Conservation (phyloP, 495 filamentous ascomycete species). For the Hypoxylon lienhwacheense region DNA sequence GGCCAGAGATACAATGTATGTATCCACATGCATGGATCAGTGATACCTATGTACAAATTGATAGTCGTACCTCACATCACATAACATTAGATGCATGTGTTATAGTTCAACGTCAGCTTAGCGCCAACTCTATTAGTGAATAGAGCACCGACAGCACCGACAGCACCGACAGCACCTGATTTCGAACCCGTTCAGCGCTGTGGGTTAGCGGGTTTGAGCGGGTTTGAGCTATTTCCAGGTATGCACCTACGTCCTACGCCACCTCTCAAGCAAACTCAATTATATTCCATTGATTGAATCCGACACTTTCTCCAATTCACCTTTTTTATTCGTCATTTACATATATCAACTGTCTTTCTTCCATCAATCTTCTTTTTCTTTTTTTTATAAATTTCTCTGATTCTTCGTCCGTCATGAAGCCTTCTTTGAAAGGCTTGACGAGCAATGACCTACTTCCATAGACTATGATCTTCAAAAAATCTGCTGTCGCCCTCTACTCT, state of each 20-base stretch:
- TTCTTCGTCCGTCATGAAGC: constrained; percentile 20
- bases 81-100: too few species aligned
- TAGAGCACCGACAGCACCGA: constrained; percentile 1
- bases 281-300: too few species aligned
- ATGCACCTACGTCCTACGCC: neutral
- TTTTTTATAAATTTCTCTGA: neutral
- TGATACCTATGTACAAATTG: too few species aligned
- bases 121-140: constrained; percentile 25
- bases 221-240: constrained; percentile 33
- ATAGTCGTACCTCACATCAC: too few species aligned
- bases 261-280: constrained; percentile 1
- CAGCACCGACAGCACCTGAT: neutral
- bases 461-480: constrained; percentile 44
- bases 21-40: too few species aligned
- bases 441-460: constrained; percentile 23
- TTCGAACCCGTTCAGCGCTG: constrained; percentile 1
- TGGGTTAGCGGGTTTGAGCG: constrained; percentile 26
- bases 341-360: constrained; percentile 4
- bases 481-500: constrained; percentile 37
- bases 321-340: neutral
- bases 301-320: too few species aligned
- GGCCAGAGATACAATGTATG: too few species aligned
- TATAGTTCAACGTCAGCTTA: too few species aligned
- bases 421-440: constrained; percentile 21
- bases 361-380: neutral